Base-by-base conservation (phyloP, 352 stramenopile species). In the Ophiocytium majus region DNA sequence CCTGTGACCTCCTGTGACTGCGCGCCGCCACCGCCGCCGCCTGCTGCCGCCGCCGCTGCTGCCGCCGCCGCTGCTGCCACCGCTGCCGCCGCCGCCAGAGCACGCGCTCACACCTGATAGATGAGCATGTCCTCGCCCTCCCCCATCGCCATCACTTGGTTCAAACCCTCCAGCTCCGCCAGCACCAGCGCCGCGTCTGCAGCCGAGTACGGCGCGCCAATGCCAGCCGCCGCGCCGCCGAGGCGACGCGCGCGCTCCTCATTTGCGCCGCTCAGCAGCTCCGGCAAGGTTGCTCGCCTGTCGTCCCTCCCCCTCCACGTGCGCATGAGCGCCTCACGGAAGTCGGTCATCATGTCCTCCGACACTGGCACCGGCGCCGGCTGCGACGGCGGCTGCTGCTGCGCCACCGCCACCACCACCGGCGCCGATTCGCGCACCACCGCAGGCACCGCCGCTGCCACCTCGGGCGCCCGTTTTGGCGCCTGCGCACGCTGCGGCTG, bases 401-500 rank as follows among this genome's bases (percentile, higher is more conserved):
- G 80, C 37, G 0, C 79, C 79, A 17, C 43, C 23, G 50, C 79
- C 50, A 1, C 31, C 50, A 50, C 28, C 33, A 32, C 17, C 34
- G 80, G n/a, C n/a, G n/a, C n/a, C n/a, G n/a, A n/a, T n/a, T n/a
- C n/a, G n/a, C n/a, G n/a, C n/a, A n/a, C n/a, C n/a, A n/a, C n/a
- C n/a, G n/a, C n/a, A n/a, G n/a, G n/a, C n/a, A n/a, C 19, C n/a
- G 43, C 31, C 23, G 79, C 33, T 32, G 50, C 9, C 17, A 1
- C 35, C 78, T 19, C n/a, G 57, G 35, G 33, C 80, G 34, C 33
- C 37, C 80, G 63, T 23, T 66, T 43, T 79, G 23, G 33, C 63
- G 36, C 35, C 64, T 28, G 50, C 64, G 32, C 80, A 79, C 63
- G 31, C 37, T 66, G 37, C 33, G 36, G 64, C 63, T 80, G n/a